Evolutionary conservation across 2,329 filamentous ascomycete genomes (phyloP).

Genomic region (Hymenoscyphus scutula): DNA sequence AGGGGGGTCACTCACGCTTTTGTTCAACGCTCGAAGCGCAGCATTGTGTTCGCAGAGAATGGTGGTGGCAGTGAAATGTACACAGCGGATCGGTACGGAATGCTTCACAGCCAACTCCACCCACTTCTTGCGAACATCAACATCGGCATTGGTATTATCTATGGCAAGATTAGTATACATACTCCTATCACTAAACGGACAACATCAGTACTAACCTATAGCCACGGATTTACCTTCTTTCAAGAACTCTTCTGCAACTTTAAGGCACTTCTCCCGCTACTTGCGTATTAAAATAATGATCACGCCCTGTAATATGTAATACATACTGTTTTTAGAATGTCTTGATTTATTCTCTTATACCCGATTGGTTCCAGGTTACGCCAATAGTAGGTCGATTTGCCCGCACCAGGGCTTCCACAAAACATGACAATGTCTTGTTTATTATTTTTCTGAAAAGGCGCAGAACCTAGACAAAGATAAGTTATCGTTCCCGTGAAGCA

Average conservation of each 20-base stretch:
- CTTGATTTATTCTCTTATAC: conserved; percentile 88
- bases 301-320: conserved; percentile 11
- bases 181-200: background rate
- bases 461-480: conserved; percentile 14
- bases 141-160: conserved; percentile 93
- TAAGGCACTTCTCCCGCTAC: conserved; percentile 63
- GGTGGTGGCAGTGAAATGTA: conserved; percentile 76
- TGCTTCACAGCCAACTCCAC: conserved; percentile 67
- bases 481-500: conserved; percentile 13
- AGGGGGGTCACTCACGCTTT: conserved; percentile 26
- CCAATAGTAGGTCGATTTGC: conserved; percentile 91
- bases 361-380: conserved; percentile 71
- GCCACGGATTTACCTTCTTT: conserved; percentile 66
- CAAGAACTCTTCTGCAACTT: conserved; percentile 66
- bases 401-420: conserved; percentile 83
- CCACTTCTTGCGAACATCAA: conserved; percentile 76
- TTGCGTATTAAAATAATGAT: conserved; percentile 25
- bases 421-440: conserved; percentile 76
- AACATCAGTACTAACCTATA: conserved; percentile 59
- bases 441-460: conserved; percentile 53
- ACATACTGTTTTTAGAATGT: conserved; percentile 71
- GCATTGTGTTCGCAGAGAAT: conserved; percentile 76
- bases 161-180: conserved; percentile 15
- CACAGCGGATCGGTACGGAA: conserved; percentile 74
- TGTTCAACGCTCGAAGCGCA: conserved; percentile 69